Evolutionary conservation across 2,329 filamentous ascomycete species (phyloP), one percentile per base, ranked within the genome.

Genomic region (Didymosphaeria variabile): DNA sequence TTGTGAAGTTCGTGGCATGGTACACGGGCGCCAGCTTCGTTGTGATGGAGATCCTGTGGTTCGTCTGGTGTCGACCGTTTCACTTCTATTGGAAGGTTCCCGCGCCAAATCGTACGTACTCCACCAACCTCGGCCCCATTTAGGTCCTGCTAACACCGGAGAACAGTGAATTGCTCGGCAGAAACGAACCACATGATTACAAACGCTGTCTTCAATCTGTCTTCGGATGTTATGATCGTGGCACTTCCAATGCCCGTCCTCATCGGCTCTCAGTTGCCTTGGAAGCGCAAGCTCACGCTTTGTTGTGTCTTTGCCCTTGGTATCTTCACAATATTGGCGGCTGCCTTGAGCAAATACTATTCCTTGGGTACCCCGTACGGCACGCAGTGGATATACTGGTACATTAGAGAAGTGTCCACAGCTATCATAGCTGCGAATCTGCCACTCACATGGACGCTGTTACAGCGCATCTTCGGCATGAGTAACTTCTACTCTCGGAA

Each of bases 351-450:
- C 54, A 83, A 82, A 63, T 77, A 82, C 40, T 86, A 86, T 74
- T 85, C 83, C 60, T 86, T 88, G 57, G 81, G 76, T 40, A 72
- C 83, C 12, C 83, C 83, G 1, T 86, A 85, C 67, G 83, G 82
- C 5, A 75, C 80, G 31, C 68, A 81, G 19, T 88, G 86, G 77
- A 80, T 86, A 0, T 84, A 82, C 69, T 88, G 85, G 85, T 86
- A 67, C 34, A 82, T 85, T 9, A 81, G 84, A 26, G 86, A 88
- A 67, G 80, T 82, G 15, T 83, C 82, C 19, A 85, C 86, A 0
- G 84, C 85, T 17, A 79, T 87, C 45, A 57, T 82, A 7, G 80
- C 83, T 21, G 81, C 81, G 57, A 83, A 83, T 60, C 69, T 83
- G 1, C 81, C 81, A 0, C 76, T 80, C n/a, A 74, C 81, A 44